Percentiles rank a stretch among this genome's conserved stretches.
phyloP scores from a whole-genome alignment of 1,284 basidiomycete genomes.

The Ceratorhiza oryzae-sativae region DNA sequence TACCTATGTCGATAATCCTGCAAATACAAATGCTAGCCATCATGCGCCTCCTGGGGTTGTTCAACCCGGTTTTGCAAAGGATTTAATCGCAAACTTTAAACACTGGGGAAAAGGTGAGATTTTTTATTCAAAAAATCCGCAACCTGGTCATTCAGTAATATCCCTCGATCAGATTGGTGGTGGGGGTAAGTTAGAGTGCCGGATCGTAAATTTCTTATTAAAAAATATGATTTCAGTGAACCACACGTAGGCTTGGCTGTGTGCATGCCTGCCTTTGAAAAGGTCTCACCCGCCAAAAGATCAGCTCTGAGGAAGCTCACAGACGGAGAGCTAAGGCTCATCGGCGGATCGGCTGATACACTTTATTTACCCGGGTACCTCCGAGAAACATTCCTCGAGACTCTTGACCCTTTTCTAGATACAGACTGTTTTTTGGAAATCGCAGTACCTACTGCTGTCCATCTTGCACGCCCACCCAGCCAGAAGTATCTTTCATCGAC shows the following conservation, averaged over 20 bases:
- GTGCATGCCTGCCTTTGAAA: constrained; percentile 55
- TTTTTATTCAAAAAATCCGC: too few relatives aligned
- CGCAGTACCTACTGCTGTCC: constrained; percentile 56
- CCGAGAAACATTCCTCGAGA: constrained; percentile 53
- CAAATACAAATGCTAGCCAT: constrained; percentile 22
- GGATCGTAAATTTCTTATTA: neutral
- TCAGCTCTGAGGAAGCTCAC: constrained; percentile 52
- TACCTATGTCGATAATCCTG: constrained; percentile 39
- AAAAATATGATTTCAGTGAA: constrained; percentile 24
- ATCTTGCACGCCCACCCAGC: constrained; percentile 53
- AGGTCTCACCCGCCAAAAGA: constrained; percentile 52
- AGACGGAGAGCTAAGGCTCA: constrained; percentile 51
- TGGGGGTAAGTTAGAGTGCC: constrained; percentile 29
- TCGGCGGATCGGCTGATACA: constrained; percentile 61
- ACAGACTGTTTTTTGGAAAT: constrained; percentile 61
- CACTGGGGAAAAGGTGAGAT: constrained; percentile 34
- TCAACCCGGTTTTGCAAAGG: constrained; percentile 33
- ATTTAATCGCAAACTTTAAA: constrained; percentile 33
- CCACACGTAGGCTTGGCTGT: constrained; percentile 55
- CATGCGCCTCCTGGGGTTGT: constrained; percentile 41
- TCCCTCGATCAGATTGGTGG: constrained; percentile 39
- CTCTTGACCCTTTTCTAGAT: constrained; percentile 56
- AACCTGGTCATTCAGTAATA: neutral
- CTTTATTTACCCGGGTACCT: constrained; percentile 58
- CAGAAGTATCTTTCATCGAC: constrained; percentile 58